A percentile compares a stretch with the other conserved stretches of the same genome.
phyloP scores from a whole-genome alignment of 805 yeast genomes.

The Metschnikowia lachancei region DNA sequence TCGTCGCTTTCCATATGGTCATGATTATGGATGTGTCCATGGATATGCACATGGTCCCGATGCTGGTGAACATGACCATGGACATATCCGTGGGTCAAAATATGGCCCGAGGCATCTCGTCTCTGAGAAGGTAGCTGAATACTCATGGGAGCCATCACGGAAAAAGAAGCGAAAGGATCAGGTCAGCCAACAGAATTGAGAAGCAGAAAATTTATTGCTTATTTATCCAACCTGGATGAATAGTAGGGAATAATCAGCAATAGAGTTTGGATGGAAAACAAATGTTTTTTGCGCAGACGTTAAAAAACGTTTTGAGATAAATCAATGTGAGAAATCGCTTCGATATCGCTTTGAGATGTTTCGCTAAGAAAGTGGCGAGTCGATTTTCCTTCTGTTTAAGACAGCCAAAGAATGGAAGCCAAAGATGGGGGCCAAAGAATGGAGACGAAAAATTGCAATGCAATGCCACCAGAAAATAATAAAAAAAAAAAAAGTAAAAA shows the following conservation, averaged over 20 bases:
- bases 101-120: constrained; percentile 10
- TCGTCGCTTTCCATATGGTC: constrained; percentile 26
- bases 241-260: too few relatives aligned
- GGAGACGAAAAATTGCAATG: neutral
- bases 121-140: constrained; percentile 8
- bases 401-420: too few relatives aligned
- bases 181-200: neutral
- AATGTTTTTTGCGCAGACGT: too few relatives aligned
- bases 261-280: too few relatives aligned
- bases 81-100: constrained; percentile 50
- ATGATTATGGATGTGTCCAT: constrained; percentile 63
- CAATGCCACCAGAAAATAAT: neutral
- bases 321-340: too few relatives aligned
- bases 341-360: too few relatives aligned
- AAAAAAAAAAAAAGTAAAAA: neutral
- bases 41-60: constrained; percentile 59
- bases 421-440: too few relatives aligned
- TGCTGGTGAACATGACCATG: constrained; percentile 69
- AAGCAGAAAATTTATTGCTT: too few relatives aligned
- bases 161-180: neutral
- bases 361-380: too few relatives aligned
- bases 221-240: too few relatives aligned
- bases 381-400: too few relatives aligned
- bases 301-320: too few relatives aligned
- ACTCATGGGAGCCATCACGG: constrained; percentile 1